These are phyloP conservation scores for Rutstroemia sp. DNA, from an alignment of 2,329 filamentous ascomycete species.

Conservation along the genomic window DNA sequence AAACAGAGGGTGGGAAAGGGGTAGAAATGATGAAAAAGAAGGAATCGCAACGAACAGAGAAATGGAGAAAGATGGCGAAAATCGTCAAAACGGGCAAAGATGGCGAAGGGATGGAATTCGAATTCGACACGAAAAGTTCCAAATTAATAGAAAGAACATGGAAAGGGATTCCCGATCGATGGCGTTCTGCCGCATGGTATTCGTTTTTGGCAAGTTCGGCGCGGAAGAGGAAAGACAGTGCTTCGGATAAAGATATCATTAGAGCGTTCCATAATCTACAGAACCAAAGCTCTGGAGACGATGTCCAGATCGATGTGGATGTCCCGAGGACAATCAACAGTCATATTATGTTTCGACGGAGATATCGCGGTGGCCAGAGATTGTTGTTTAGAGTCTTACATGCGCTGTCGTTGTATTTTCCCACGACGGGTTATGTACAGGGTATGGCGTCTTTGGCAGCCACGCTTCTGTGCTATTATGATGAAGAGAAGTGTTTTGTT, in stretches of 20 bases:
- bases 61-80: slow-evolving; percentile 61
- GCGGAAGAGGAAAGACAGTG: slow-evolving; percentile 51
- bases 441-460: slow-evolving; percentile 94
- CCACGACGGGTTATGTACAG: slow-evolving; percentile 90
- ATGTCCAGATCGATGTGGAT: slow-evolving; percentile 95
- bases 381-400: slow-evolving; percentile 89
- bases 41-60: slow-evolving; percentile 55
- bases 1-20: slow-evolving; percentile 44
- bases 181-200: slow-evolving; percentile 91
- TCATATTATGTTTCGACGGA: slow-evolving; percentile 92
- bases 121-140: slow-evolving; percentile 76
- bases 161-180: slow-evolving; percentile 97
- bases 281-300: slow-evolving; percentile 70
- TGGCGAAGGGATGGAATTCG: slow-evolving; percentile 55
- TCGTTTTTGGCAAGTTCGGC: slow-evolving; percentile 80
- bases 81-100: slow-evolving; percentile 42
- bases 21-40: slow-evolving; percentile 53
- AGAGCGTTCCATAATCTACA: slow-evolving; percentile 67
- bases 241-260: slow-evolving; percentile 65
- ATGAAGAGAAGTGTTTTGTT: slow-evolving; percentile 88
- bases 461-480: slow-evolving; percentile 91
- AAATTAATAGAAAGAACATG: slow-evolving; percentile 87
- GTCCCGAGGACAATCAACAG: slow-evolving; percentile 90
- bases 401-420: slow-evolving; percentile 83
- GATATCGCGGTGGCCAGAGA: slow-evolving; percentile 88